These are phyloP conservation scores for Neonectria faginata DNA, from an alignment of 2,329 filamentous ascomycete species.

Conservation along the genomic window DNA sequence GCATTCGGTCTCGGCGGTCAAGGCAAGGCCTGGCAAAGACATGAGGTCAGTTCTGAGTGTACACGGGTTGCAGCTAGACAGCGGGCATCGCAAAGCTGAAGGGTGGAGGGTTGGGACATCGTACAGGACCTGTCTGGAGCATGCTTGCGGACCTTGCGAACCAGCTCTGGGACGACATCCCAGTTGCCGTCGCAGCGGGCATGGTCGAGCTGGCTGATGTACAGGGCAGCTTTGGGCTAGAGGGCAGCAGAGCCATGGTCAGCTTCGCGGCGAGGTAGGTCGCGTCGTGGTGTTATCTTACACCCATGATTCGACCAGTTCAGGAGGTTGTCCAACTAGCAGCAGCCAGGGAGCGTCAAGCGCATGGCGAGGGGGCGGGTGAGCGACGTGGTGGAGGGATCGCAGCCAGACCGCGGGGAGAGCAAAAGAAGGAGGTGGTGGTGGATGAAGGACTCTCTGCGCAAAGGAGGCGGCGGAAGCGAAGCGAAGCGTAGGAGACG, in stretches of 20 bases:
- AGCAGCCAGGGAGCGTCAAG: slow-evolving; percentile 39
- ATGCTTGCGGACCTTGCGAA: slow-evolving; percentile 95
- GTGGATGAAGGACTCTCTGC: background rate
- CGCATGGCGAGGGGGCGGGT: slow-evolving; percentile 40
- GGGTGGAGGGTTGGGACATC: slow-evolving; percentile 43
- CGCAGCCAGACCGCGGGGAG: background rate
- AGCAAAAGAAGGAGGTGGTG: background rate
- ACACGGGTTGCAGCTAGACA: slow-evolving; percentile 14
- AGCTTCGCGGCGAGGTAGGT: slow-evolving; percentile 30
- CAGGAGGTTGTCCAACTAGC: slow-evolving; percentile 47
- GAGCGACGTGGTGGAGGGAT: slow-evolving; percentile 1
- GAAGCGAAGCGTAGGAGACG: background rate
- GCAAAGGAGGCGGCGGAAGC: background rate
- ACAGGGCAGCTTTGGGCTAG: slow-evolving; percentile 81
- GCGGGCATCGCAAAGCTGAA: slow-evolving; percentile 13
- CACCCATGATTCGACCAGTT: slow-evolving; percentile 52
- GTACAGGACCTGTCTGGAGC: slow-evolving; percentile 86
- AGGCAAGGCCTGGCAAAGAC: slow-evolving; percentile 68
- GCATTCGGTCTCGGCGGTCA: slow-evolving; percentile 77
- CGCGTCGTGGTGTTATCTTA: slow-evolving; percentile 42
- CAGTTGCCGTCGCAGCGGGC: slow-evolving; percentile 91
- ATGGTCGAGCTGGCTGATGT: slow-evolving; percentile 84
- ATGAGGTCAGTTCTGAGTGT: slow-evolving; percentile 26
- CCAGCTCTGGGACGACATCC: slow-evolving; percentile 86
- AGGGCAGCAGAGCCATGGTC: slow-evolving; percentile 35